A percentile compares a stretch with the other conserved stretches of the same genome.
phyloP scores from a whole-genome alignment of 2,329 filamentous ascomycete genomes.

The Paraconiothyrium brasiliense region DNA sequence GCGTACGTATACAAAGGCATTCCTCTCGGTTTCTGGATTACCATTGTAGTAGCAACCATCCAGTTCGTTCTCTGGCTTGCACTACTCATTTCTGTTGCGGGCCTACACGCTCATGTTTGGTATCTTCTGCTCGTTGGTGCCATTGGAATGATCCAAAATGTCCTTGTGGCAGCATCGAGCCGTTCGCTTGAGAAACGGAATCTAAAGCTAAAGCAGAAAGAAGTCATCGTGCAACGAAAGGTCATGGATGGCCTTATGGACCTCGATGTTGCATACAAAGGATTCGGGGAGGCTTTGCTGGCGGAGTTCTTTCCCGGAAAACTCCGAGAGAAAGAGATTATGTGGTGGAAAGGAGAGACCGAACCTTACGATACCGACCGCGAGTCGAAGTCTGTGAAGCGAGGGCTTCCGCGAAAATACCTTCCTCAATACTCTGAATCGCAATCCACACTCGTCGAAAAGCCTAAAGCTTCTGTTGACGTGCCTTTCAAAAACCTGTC shows the following conservation, averaged over 20 bases:
- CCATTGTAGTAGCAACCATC: neutral
- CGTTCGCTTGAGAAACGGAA: neutral
- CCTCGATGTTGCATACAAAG: neutral
- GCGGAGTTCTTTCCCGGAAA: neutral
- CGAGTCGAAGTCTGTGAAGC: no score
- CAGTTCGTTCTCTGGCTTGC: neutral
- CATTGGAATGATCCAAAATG: neutral
- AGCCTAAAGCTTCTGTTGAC: no score
- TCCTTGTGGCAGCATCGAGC: neutral
- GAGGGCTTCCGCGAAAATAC: no score
- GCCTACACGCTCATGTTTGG: neutral
- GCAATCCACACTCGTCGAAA: no score
- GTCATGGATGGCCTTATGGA: neutral
- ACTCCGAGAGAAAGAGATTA: neutral
- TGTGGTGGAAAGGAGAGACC: neutral
- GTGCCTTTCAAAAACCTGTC: no score
- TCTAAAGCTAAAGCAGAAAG: neutral
- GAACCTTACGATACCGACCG: no score
- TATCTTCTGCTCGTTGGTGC: neutral
- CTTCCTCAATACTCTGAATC: no score
- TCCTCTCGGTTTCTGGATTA: neutral
- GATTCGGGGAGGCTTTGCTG: neutral
- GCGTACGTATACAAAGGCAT: neutral
- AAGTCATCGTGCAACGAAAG: neutral
- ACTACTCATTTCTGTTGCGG: neutral